Conservation (phyloP, 208 protist genomes). For the Acanthamoeba castellanii region DNA sequence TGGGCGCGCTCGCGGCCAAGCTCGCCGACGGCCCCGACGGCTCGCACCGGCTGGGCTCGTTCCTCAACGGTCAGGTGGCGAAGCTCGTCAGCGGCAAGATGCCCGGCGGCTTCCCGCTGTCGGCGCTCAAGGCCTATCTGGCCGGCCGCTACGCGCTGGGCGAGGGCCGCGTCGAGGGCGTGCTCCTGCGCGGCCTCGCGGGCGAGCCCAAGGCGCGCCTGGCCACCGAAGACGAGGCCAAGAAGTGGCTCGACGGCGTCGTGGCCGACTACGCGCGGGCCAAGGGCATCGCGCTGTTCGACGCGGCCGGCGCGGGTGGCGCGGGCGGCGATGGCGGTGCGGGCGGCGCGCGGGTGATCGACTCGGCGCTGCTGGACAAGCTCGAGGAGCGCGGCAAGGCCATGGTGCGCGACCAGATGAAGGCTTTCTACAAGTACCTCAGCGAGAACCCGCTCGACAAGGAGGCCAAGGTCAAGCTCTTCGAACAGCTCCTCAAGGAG, state of each 20-base stretch:
- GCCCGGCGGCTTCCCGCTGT: constrained; percentile 85
- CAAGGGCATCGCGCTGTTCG: constrained; percentile 73
- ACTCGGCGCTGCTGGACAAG: constrained; percentile 24
- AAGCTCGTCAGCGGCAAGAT: constrained; percentile 83
- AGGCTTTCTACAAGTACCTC: constrained; percentile 79
- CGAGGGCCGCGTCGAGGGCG: constrained; percentile 82
- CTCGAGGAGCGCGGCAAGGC: constrained; percentile 23
- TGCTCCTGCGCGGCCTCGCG: constrained; percentile 82
- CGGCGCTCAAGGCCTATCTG: constrained; percentile 80
- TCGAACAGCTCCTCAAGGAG: constrained; percentile 58
- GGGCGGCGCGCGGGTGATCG: constrained; percentile 51
- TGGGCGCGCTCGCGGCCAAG: constrained; percentile 31
- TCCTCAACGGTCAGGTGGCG: constrained; percentile 70
- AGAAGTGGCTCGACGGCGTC: constrained; percentile 85
- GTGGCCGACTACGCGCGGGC: constrained; percentile 75
- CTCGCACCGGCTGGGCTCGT: constrained; percentile 45
- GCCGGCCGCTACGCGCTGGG: constrained; percentile 69
- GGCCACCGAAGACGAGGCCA: constrained; percentile 81
- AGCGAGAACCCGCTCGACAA: constrained; percentile 75
- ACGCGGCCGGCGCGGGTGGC: constrained; percentile 4
- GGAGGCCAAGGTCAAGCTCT: constrained; percentile 70
- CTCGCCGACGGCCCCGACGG: constrained; percentile 66
- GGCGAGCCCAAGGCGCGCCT: constrained; percentile 85
- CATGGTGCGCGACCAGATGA: constrained; percentile 82
- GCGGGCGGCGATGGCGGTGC: neutral